Base-by-base conservation (phyloP, 2,329 filamentous ascomycete species). In the Pseudogymnoascus sp. region DNA sequence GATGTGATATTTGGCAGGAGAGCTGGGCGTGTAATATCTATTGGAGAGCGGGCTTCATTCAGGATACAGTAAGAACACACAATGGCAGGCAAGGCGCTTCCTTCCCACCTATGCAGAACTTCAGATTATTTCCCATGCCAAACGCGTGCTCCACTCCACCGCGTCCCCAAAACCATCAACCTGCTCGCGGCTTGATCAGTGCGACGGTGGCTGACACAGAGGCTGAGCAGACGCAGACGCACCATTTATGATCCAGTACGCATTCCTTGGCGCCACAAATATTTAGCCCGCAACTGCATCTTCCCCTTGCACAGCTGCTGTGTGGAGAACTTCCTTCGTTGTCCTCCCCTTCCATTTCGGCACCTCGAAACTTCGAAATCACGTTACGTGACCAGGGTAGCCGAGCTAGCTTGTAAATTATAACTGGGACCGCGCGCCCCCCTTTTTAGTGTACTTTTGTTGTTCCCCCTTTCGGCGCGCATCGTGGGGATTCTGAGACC, bases 151-250 rank as follows among this genome's bases (percentile, higher is more conserved):
- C 51, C 51, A 57, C 51, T 57, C 51, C 51, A 12, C 29, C n/a
- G 51, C 51, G 51, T 34, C 51, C n/a, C 5, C n/a, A 34, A 34
- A 57, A 34, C n/a, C 51, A 8, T 34, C 26, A 34, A 57, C 5
- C 51, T n/a, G 51, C 51, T 57, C 29, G 51, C 26, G 51, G 8
- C 51, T 34, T 57, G 51, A 57, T 34, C 51, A 57, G 51, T 57
- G 51, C 51, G 51, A 57, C 26, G 26, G 51, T 57, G 51, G 51
- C 51, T 57, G 51, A 57, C 26, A 54, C 47, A 54, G 47, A 54
- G 45, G 45, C 47, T 54, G n/a, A 54, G 47, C 47, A 54, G 18
- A 10, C 23, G 21, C 10, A 54, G 26, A 31, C n/a, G 29, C 51
- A 18, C 51, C n/a, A 54, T 54, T 16, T 31, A 54, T n/a, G 29